These are phyloP conservation scores for Cryptococcus depauperatus DNA, from an alignment of 1,284 basidiomycete genomes.

Conservation along the genomic window DNA sequence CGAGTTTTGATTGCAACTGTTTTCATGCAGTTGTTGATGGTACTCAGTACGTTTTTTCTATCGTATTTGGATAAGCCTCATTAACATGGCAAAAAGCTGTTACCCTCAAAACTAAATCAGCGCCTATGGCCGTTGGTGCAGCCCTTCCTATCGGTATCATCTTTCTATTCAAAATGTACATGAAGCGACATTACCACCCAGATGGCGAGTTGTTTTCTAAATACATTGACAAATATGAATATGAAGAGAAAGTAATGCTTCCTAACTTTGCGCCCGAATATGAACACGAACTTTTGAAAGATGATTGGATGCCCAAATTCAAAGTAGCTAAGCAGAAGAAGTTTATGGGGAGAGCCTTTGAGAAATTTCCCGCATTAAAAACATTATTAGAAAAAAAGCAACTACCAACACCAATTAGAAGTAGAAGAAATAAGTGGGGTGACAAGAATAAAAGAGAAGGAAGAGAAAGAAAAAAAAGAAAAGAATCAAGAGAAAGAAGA, in stretches of 20 bases:
- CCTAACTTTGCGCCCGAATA: conserved; percentile 4
- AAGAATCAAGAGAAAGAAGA: too few relatives aligned
- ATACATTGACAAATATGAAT: conserved; percentile 6
- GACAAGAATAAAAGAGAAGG: too few relatives aligned
- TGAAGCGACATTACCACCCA: conserved; percentile 10
- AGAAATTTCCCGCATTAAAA: too few relatives aligned
- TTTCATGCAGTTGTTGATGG: conserved; percentile 32
- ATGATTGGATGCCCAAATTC: conserved; percentile 15
- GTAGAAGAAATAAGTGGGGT: too few relatives aligned
- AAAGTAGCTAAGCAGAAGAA: conserved; percentile 12
- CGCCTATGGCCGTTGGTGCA: conserved; percentile 9
- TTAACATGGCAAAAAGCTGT: conserved; percentile 3
- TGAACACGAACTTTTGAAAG: conserved; percentile 11
- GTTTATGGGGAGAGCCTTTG: too few relatives aligned
- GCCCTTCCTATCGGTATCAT: conserved; percentile 10
- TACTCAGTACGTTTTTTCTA: conserved; percentile 24
- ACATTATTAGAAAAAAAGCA: too few relatives aligned
- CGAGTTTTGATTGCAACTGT: conserved; percentile 21
- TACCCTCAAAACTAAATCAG: conserved; percentile 13
- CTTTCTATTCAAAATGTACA: conserved; percentile 12
- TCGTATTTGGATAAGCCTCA: neutral
- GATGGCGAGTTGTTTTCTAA: conserved; percentile 7
- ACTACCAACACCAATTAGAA: too few relatives aligned
- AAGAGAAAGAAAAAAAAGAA: too few relatives aligned
- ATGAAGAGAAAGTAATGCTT: conserved; percentile 8